Evolutionary conservation across 495 filamentous ascomycete genomes (phyloP).

Genomic region (Penicillium odoratum): DNA sequence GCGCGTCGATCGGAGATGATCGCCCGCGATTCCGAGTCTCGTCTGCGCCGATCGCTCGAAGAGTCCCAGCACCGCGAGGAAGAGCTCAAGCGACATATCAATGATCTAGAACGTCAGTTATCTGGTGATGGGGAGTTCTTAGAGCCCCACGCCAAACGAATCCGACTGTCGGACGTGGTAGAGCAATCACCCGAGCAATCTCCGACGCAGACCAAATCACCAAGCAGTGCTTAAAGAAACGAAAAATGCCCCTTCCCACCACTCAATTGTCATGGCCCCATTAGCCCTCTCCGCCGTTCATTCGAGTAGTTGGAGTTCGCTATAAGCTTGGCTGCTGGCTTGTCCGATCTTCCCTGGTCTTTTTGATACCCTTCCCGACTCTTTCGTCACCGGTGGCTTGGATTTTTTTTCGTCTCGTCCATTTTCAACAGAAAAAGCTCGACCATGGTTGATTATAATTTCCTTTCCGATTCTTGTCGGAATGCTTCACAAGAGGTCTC

Average conservation of each 20-base stretch:
- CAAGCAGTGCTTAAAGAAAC: constrained; percentile 34
- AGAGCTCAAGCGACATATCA: constrained; percentile 76
- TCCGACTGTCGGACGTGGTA: constrained; percentile 44
- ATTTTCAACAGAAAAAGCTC: constrained; percentile 25
- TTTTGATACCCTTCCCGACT: constrained; percentile 49
- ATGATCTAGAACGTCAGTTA: constrained; percentile 72
- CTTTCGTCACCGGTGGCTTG: constrained; percentile 40
- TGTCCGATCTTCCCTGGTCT: constrained; percentile 36
- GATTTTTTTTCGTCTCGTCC: constrained; percentile 11
- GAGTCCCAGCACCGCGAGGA: constrained; percentile 76
- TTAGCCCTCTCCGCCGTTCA: not conserved
- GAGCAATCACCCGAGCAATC: constrained; percentile 40
- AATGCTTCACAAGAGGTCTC: constrained; percentile 21
- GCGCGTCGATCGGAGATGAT: constrained; percentile 61
- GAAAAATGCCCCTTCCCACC: not conserved
- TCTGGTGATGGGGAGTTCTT: constrained; percentile 29
- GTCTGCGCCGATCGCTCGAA: constrained; percentile 67
- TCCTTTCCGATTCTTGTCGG: constrained; percentile 12
- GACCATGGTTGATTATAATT: constrained; percentile 18
- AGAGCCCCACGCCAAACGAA: constrained; percentile 50
- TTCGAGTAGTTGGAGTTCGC: not conserved
- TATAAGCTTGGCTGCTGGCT: constrained; percentile 17
- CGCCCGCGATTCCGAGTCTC: constrained; percentile 56
- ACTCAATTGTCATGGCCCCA: constrained; percentile 1
- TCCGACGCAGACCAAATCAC: constrained; percentile 39